Conservation (phyloP, 768 basidiomycete genomes). For the Russula dissimulans region DNA sequence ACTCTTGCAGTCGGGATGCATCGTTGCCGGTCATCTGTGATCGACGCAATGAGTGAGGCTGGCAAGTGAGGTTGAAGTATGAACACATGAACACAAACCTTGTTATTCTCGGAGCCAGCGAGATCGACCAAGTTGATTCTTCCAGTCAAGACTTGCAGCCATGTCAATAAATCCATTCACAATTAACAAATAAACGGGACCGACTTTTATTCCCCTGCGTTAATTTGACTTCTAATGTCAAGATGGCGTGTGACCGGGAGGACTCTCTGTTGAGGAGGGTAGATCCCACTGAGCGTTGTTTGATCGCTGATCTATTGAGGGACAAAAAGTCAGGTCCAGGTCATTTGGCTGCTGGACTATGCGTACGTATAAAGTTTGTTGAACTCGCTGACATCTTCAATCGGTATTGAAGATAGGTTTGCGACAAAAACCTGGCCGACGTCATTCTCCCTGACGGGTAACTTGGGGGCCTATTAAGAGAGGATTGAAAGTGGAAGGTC, state of each 20-base stretch:
- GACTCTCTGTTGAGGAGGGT: constrained; percentile 80
- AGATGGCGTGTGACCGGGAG: constrained; percentile 82
- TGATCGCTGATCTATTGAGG: constrained; percentile 50
- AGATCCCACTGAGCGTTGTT: constrained; percentile 74
- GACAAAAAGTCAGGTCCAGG: not conserved
- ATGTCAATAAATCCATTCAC: not conserved
- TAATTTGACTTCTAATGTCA: constrained; percentile 63
- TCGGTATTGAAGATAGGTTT: constrained; percentile 34
- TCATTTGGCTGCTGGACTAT: not conserved
- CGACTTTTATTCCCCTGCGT: constrained; percentile 43
- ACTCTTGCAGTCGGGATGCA: constrained; percentile 79
- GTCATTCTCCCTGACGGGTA: constrained; percentile 47
- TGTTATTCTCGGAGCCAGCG: constrained; percentile 89
- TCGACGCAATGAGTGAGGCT: not conserved
- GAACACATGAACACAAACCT: constrained; percentile 32
- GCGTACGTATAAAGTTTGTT: constrained; percentile 38
- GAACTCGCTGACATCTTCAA: constrained; percentile 40
- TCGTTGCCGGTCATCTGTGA: constrained; percentile 73
- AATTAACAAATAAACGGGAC: constrained; percentile 19
- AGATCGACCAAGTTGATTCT: constrained; percentile 85
- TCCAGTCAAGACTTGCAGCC: constrained; percentile 42
- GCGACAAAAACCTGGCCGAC: constrained; percentile 46
- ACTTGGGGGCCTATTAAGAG: constrained; percentile 37
- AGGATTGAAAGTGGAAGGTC: not conserved
- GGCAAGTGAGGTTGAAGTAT: too few relatives aligned